Evolutionary conservation across 495 filamentous ascomycete species (phyloP).

Genomic region (Podospora pseudocomata): DNA sequence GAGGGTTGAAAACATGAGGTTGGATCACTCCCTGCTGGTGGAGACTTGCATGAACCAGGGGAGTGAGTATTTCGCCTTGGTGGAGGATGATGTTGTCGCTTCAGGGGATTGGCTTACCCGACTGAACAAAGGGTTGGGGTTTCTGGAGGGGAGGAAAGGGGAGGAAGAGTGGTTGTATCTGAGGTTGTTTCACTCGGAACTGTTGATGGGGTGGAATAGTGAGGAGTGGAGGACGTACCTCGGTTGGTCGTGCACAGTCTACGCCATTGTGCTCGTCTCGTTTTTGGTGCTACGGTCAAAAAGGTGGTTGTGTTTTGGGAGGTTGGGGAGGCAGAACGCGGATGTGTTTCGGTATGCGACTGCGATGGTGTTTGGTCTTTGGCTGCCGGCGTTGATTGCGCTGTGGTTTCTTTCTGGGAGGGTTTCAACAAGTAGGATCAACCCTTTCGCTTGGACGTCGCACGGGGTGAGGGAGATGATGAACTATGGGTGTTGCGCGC

Average conservation of each 20-base stretch:
- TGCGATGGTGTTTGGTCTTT: neutral
- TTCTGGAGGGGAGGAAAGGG: conserved; percentile 29
- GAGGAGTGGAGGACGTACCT: conserved; percentile 47
- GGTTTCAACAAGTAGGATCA: conserved; percentile 31
- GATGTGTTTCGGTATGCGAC: neutral
- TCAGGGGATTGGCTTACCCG: neutral
- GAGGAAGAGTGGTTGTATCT: conserved; percentile 44
- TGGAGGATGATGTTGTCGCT: neutral
- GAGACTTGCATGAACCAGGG: neutral
- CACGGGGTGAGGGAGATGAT: conserved; percentile 47
- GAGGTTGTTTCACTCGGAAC: conserved; percentile 57
- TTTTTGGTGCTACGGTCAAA: neutral
- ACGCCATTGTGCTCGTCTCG: conserved; percentile 8
- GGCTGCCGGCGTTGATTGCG: neutral
- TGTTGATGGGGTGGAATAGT: conserved; percentile 53
- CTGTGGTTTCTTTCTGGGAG: neutral
- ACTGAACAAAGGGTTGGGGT: neutral
- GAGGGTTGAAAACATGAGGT: neutral
- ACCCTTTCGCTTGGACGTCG: conserved; percentile 6
- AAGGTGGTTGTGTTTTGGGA: neutral
- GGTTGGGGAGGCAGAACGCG: too few relatives aligned
- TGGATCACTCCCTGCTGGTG: neutral
- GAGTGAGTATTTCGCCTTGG: neutral
- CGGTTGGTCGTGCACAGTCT: conserved; percentile 18
- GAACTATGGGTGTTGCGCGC: conserved; percentile 48